These are phyloP conservation scores for Fusarium sp. DNA, from an alignment of 2,329 filamentous ascomycete species.

Conservation along the genomic window DNA sequence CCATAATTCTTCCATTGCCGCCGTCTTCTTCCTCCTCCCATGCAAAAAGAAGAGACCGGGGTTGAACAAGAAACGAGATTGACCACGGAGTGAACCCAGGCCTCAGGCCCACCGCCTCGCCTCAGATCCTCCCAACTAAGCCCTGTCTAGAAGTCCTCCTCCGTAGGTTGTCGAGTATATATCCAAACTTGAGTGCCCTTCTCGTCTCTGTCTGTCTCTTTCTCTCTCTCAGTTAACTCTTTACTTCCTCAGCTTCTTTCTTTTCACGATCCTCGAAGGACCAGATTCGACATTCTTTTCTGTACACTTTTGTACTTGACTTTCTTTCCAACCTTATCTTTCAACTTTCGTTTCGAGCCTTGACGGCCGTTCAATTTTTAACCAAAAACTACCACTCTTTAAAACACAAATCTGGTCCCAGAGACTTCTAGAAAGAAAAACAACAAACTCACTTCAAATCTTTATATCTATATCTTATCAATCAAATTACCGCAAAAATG, in stretches of 20 bases:
- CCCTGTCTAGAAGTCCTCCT: slow-evolving; percentile 38
- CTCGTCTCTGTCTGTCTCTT: slow-evolving; percentile 2
- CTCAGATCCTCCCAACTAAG: slow-evolving; percentile 33
- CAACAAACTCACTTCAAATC: background rate
- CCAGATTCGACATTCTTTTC: slow-evolving; percentile 51
- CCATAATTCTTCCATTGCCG: slow-evolving; percentile 15
- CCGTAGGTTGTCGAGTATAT: slow-evolving; percentile 36
- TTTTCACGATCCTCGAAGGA: slow-evolving; percentile 50
- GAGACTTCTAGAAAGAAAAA: slow-evolving; percentile 40
- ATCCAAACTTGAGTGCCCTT: slow-evolving; percentile 38
- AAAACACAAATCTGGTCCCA: slow-evolving; percentile 45
- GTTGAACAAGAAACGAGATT: slow-evolving; percentile 20
- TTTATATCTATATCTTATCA: slow-evolving; percentile 1
- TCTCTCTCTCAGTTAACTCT: background rate
- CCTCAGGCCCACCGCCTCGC: slow-evolving; percentile 23
- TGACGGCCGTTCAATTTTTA: slow-evolving; percentile 47
- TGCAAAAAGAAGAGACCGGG: slow-evolving; percentile 13
- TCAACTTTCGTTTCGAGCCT: slow-evolving; percentile 49
- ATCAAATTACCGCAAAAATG: slow-evolving; percentile 37
- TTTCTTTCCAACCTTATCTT: slow-evolving; percentile 40
- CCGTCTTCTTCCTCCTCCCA: slow-evolving; percentile 14
- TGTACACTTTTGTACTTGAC: slow-evolving; percentile 47
- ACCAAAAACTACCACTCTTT: slow-evolving; percentile 38
- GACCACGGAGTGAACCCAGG: slow-evolving; percentile 26
- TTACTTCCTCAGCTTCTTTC: slow-evolving; percentile 40